These are phyloP conservation scores for Madurella fahalii DNA, from an alignment of 2,329 filamentous ascomycete species.

Conservation along the genomic window DNA sequence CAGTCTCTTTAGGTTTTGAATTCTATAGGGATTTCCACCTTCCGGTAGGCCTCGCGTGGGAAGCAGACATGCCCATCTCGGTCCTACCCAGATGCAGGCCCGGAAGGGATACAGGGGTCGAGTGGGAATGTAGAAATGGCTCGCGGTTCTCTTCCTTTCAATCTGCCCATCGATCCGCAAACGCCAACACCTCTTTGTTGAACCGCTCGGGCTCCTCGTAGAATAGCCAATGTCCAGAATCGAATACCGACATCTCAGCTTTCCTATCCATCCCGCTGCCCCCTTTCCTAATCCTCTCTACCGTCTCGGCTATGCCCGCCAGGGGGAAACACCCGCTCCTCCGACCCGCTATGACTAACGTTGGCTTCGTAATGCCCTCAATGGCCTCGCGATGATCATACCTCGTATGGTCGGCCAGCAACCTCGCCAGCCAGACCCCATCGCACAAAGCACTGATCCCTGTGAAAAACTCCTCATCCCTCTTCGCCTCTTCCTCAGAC, in stretches of 20 bases:
- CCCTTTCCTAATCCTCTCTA: conserved; percentile 26
- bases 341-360: conserved; percentile 36
- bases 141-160: conserved; percentile 30
- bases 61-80: no score
- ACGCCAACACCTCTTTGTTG: conserved; percentile 33
- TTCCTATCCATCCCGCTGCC: conserved; percentile 19
- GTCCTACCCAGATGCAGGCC: conserved; percentile 20
- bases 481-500: conserved; percentile 21
- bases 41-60: no score
- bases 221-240: conserved; percentile 40
- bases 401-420: conserved; percentile 38
- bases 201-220: conserved; percentile 38
- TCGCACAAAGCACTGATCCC: conserved; percentile 34
- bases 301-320: conserved; percentile 37
- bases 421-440: conserved; percentile 34
- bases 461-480: conserved; percentile 36
- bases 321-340: conserved; percentile 37
- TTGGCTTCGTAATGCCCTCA: conserved; percentile 32
- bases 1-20: no score
- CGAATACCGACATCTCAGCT: conserved; percentile 31
- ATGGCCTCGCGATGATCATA: conserved; percentile 41
- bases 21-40: no score
- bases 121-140: no score
- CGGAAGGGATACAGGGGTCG: conserved; percentile 37
- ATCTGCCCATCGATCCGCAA: conserved; percentile 21